A percentile compares a stretch with the other conserved stretches of the same genome.
Evolutionary conservation across 768 basidiomycete genomes (phyloP).

Genomic region (Rhizopogon rudus): DNA sequence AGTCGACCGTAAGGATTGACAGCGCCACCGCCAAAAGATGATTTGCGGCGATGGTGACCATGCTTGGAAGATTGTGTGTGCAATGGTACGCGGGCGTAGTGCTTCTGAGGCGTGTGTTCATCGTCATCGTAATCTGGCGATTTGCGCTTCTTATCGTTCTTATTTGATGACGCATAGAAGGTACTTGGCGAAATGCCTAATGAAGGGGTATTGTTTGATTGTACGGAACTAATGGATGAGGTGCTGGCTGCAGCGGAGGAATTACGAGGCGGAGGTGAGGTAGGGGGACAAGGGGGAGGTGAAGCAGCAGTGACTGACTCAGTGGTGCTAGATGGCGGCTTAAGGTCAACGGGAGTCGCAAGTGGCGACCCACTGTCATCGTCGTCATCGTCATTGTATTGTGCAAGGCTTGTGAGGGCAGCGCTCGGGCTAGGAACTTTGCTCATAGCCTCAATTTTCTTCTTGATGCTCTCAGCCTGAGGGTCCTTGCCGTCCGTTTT

Average conservation of each 20-base stretch:
- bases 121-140: constrained; percentile 27
- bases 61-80: constrained; percentile 21
- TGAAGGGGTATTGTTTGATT: constrained; percentile 15
- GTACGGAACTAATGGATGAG: constrained; percentile 12
- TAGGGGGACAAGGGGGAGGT: constrained; percentile 28
- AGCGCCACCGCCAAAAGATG: constrained; percentile 26
- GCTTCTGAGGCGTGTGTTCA: constrained; percentile 16
- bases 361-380: constrained; percentile 21
- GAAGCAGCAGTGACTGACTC: constrained; percentile 25
- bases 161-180: constrained; percentile 31
- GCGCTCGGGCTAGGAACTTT: constrained; percentile 20
- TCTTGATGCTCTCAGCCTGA: constrained; percentile 47
- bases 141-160: constrained; percentile 37
- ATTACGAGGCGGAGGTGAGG: constrained; percentile 23
- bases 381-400: constrained; percentile 39
- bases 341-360: constrained; percentile 12
- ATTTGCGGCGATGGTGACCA: constrained; percentile 17
- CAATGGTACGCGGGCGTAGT: constrained; percentile 14
- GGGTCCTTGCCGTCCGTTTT: constrained; percentile 38
- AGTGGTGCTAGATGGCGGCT: constrained; percentile 11
- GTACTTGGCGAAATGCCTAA: constrained; percentile 28
- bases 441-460: constrained; percentile 43
- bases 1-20: constrained; percentile 32
- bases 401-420: constrained; percentile 33
- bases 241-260: constrained; percentile 14